Conservation (phyloP, 108 stramenopile genomes). For the Mayamaea pseudoterrestris region DNA sequence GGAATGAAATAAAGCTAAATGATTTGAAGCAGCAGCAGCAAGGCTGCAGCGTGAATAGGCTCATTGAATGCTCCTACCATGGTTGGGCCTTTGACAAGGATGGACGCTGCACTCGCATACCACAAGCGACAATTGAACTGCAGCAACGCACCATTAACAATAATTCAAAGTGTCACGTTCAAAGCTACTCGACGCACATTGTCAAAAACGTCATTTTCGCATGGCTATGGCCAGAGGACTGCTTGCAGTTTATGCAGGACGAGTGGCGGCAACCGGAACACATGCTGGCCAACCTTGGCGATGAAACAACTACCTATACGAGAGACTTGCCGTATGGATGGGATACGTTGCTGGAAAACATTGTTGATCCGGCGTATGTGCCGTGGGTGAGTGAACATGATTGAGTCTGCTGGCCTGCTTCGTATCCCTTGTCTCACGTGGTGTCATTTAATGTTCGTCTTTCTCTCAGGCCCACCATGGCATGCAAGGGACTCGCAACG, state of each 20-base stretch:
- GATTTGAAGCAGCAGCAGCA: slow-evolving; percentile 15
- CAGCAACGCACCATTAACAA: too few species aligned
- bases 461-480: slow-evolving; percentile 21
- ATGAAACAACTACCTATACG: slow-evolving; percentile 19
- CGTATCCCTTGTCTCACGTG: too few species aligned
- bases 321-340: slow-evolving; percentile 70
- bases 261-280: too few species aligned
- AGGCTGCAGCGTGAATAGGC: neutral
- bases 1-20: too few species aligned
- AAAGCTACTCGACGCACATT: too few species aligned
- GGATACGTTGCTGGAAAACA: slow-evolving; percentile 60
- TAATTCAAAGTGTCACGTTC: neutral
- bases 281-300: neutral
- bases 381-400: too few species aligned
- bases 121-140: slow-evolving; percentile 40
- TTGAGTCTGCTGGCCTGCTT: too few species aligned
- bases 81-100: slow-evolving; percentile 74
- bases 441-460: too few species aligned
- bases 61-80: slow-evolving; percentile 81
- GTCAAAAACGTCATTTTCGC: too few species aligned
- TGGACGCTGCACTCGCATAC: slow-evolving; percentile 41
- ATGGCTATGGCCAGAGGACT: neutral
- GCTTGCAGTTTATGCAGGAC: neutral
- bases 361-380: slow-evolving; percentile 75
- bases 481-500: slow-evolving; percentile 17